Evolutionary conservation across 768 basidiomycete genomes (phyloP).

Genomic region (Stropharia rugosoannulata): DNA sequence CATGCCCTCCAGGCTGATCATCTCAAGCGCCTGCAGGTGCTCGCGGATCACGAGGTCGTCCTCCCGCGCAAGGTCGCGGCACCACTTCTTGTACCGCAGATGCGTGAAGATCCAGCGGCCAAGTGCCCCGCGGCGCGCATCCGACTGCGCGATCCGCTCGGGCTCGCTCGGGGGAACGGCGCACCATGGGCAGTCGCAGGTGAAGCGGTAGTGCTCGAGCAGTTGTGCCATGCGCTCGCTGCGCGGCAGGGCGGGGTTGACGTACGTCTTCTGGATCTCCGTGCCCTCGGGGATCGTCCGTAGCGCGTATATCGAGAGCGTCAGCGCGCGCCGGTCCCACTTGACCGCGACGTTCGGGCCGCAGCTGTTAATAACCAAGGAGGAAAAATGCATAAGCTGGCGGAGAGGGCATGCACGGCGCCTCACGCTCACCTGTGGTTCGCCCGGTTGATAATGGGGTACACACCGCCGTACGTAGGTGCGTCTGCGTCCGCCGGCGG

Average conservation of each 20-base stretch:
- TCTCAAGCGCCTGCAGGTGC: constrained; percentile 34
- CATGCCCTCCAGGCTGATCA: constrained; percentile 41
- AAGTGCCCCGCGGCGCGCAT: constrained; percentile 31
- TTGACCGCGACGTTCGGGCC: constrained; percentile 42
- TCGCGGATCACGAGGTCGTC: constrained; percentile 39
- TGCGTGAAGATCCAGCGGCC: constrained; percentile 34
- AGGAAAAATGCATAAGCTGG: not conserved
- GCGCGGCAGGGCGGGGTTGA: constrained; percentile 36
- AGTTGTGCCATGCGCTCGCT: constrained; percentile 32
- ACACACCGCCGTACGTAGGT: constrained; percentile 40
- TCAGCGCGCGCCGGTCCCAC: constrained; percentile 39
- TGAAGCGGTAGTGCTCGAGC: constrained; percentile 37
- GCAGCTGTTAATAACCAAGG: constrained; percentile 28
- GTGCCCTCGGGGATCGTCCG: constrained; percentile 36
- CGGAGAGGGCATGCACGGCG: not conserved
- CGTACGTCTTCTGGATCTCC: constrained; percentile 47
- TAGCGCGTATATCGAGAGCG: constrained; percentile 39
- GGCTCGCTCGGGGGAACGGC: constrained; percentile 16
- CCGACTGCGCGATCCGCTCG: constrained; percentile 23
- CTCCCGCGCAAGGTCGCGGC: constrained; percentile 35
- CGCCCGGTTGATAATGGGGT: constrained; percentile 38
- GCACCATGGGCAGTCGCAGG: constrained; percentile 40
- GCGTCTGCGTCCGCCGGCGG: constrained; percentile 17
- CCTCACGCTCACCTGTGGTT: constrained; percentile 39
- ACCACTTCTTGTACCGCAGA: constrained; percentile 40